Evolutionary conservation across 208 protist species (phyloP), one percentile per base, ranked within the genome.

Genomic region (Leptomonas pyrrhocoris): DNA sequence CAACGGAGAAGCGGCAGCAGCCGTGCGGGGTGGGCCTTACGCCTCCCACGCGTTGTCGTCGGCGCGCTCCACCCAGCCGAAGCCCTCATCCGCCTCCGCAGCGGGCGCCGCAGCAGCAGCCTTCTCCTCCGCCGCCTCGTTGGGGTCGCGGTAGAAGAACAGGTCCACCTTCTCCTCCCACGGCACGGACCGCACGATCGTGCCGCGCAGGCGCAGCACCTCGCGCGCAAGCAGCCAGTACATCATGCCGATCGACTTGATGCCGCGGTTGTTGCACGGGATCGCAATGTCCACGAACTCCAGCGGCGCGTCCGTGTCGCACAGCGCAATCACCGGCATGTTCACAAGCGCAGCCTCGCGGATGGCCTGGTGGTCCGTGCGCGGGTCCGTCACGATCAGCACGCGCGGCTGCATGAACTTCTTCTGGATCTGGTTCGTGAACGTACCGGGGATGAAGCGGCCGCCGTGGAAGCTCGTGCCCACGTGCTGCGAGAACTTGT

Each of bases 151-250:
- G 93, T 99, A 99, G 93, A 99, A 98, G 98, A 99, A 99, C 56
- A 99, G 93, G 94, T 99, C 99, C 70, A 98, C 94, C 94, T 99
- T 99, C 68, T 99, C 98, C 56, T 98, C 95, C 99, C 98, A 99
- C 30, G 81, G 77, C 53, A 95, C 77, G 9, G 79, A 74, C 79
- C 99, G 91, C 59, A 86, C 63, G 77, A 99, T 78, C 48, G 77
- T 84, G 73, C 97, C 96, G 73, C 97, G 92, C 61, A 99, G 89
- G 73, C 98, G 94, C 67, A 99, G 86, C 56, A 99, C 97, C 85
- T 99, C 98, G 56, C 92, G 97, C 61, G 97, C 89, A 21, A 99
- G 96, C 65, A 99, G 78, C 98, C 98, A 99, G 93, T 98, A 99
- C 82, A 99, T 97, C 54, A 99, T 93, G 85, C 95, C 98, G 85